phyloP scores from a whole-genome alignment of 2,329 filamentous ascomycete genomes.

The Fusarium austroafricanum region DNA sequence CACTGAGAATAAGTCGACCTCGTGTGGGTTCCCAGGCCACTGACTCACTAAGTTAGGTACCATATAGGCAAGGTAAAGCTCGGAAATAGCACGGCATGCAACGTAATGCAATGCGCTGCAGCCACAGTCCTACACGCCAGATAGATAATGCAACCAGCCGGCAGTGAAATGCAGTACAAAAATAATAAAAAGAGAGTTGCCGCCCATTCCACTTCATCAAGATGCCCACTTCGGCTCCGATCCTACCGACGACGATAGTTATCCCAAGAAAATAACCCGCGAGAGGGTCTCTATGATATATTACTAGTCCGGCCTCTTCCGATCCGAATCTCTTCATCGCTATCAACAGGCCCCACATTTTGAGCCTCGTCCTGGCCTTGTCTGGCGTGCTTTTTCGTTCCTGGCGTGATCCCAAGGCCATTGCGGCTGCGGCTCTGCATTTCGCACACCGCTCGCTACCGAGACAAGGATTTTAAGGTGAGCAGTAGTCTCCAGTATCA shows the following conservation, averaged over 20 bases:
- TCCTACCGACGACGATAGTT: not conserved
- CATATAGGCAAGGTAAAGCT: too few relatives aligned
- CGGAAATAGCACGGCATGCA: conserved; percentile 40
- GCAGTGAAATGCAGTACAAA: not conserved
- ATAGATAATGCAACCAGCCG: not conserved
- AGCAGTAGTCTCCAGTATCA: not conserved
- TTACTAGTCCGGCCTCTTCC: conserved; percentile 38
- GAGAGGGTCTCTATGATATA: not conserved
- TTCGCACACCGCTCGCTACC: conserved; percentile 33
- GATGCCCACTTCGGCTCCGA: conserved; percentile 39
- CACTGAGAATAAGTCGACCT: conserved; percentile 19
- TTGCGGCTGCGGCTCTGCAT: conserved; percentile 27
- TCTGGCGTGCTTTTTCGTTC: conserved; percentile 27
- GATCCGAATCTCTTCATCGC: conserved; percentile 4
- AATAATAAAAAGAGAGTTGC: conserved; percentile 18
- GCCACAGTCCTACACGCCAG: conserved; percentile 2
- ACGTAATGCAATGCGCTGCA: conserved; percentile 11
- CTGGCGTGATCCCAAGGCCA: conserved; percentile 33
- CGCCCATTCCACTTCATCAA: conserved; percentile 9
- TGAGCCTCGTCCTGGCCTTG: conserved; percentile 1
- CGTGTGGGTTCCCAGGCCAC: conserved; percentile 19
- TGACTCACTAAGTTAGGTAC: conserved; percentile 33
- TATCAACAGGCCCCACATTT: conserved; percentile 24
- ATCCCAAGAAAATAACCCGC: conserved; percentile 28
- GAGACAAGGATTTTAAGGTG: conserved; percentile 29